phyloP scores from a whole-genome alignment of 2,329 filamentous ascomycete species.

The Ascochyta viciae-villosae region DNA sequence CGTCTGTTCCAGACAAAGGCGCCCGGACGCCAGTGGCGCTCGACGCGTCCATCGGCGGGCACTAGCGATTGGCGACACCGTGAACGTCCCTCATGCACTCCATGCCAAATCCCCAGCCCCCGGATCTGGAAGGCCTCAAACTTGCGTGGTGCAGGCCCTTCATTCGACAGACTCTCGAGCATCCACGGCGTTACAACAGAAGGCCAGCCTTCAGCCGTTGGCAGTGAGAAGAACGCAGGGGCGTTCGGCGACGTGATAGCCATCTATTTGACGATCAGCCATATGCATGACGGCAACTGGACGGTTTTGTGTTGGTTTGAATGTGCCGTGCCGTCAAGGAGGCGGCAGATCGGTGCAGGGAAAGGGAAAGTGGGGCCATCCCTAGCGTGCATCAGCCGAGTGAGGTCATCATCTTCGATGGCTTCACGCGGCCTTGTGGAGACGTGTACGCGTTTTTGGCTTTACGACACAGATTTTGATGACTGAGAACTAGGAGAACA shows the following conservation, averaged over 20 bases:
- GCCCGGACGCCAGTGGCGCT: constrained; percentile 12
- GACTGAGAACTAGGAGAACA: background rate
- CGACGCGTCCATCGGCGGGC: constrained; percentile 2
- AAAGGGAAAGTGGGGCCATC: constrained; percentile 1
- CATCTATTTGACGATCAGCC: background rate
- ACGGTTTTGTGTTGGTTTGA: constrained; percentile 1
- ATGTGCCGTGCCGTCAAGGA: constrained; percentile 6
- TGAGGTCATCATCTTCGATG: constrained; percentile 9
- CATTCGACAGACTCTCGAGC: background rate
- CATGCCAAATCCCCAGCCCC: constrained; percentile 1
- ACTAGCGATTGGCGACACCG: constrained; percentile 10
- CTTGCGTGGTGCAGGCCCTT: background rate
- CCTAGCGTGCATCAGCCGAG: constrained; percentile 10
- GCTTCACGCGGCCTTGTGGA: background rate
- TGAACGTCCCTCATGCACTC: constrained; percentile 4
- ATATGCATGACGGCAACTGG: constrained; percentile 7
- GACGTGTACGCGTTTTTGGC: background rate
- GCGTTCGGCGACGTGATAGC: background rate
- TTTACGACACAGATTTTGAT: background rate
- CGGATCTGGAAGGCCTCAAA: constrained; percentile 1
- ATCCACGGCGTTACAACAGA: background rate
- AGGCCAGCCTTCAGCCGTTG: background rate
- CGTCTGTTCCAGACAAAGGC: constrained; percentile 17
- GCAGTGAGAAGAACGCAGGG: background rate
- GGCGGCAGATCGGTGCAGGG: constrained; percentile 9